Evolutionary conservation across 108 stramenopile species (phyloP).

Genomic region (Cyclotella distinguenda): DNA sequence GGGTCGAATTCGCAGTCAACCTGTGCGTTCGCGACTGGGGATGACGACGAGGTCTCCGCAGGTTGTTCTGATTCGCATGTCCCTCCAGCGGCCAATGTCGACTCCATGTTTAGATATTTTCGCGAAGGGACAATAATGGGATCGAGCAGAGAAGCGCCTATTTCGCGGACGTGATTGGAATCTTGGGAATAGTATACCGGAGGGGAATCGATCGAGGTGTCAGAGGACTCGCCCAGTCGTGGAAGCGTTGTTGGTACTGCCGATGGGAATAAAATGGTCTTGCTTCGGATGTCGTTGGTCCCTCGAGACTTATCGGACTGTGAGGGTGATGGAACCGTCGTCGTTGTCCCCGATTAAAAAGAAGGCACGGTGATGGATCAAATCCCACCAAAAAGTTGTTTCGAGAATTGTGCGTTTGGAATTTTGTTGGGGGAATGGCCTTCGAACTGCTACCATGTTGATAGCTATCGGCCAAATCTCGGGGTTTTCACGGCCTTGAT

Average conservation of each 20-base stretch:
- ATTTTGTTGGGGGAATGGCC: conserved; percentile 2
- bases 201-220: neutral
- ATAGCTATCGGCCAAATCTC: too few species aligned
- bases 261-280: neutral
- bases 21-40: neutral
- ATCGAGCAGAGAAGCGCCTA: too few species aligned
- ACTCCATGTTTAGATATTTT: neutral
- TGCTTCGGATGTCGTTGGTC: neutral
- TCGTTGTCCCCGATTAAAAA: neutral
- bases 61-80: neutral
- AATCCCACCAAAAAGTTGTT: neutral
- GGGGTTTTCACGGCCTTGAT: too few species aligned
- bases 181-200: neutral
- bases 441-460: too few species aligned
- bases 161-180: too few species aligned
- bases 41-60: neutral
- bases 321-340: neutral
- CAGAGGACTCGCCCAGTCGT: neutral
- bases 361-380: neutral
- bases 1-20: neutral
- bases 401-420: neutral
- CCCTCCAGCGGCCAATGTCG: neutral
- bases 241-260: neutral
- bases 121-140: too few species aligned
- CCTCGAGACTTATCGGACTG: too few species aligned